Base-by-base conservation (phyloP, 1,284 basidiomycete genomes). In the Gymnopus androsaceus region DNA sequence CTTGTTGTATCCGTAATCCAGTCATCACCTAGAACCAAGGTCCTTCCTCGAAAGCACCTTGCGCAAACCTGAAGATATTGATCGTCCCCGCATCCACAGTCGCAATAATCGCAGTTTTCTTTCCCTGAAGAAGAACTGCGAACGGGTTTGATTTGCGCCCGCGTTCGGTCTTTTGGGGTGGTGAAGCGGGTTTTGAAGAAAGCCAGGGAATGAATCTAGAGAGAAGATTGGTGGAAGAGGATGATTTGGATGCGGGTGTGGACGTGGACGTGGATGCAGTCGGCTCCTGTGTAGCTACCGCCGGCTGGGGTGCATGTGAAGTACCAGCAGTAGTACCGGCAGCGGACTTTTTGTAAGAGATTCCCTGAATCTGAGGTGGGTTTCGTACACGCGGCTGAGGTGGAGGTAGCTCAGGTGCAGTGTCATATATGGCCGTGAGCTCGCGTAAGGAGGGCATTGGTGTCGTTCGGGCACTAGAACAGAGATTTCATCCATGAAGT, bases 31-130 rank as follows among this genome's bases (percentile, higher is more conserved):
- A 55, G 27, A 51, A 56, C 54, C 48, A 56, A 0, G 90, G 84
- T 80, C 88, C 88, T 60, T 90, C 87, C 50, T 82, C 85, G 70
- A 99, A 98, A 11, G 83, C 87, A 0, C 92, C 88, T 66, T 95
- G 83, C 1, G 91, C 89, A 64, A 98, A 95, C 41, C 92, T 76
- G 69, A 95, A 88, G 77, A 98, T 93, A 57, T 91, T 91, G 25
- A 90, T 90, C 60, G 84, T 94, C 6, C 95, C 94, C 6, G 87
- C 82, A 71, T 98, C 95, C 3, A 96, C 94, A 1, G 87, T 92
- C 0, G 95, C 96, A 28, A 99, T 81, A 25, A 98, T 80, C 47
- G 96, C 78, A 8, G 80, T 88, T 64, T 93, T 89, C 66, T 90
- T 91, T 0, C 96, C 96, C 17, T 86, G 84, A 65, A 95, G 93